Base-by-base conservation (phyloP, 2,329 filamentous ascomycete genomes). In the Exophiala oligosperma region DNA sequence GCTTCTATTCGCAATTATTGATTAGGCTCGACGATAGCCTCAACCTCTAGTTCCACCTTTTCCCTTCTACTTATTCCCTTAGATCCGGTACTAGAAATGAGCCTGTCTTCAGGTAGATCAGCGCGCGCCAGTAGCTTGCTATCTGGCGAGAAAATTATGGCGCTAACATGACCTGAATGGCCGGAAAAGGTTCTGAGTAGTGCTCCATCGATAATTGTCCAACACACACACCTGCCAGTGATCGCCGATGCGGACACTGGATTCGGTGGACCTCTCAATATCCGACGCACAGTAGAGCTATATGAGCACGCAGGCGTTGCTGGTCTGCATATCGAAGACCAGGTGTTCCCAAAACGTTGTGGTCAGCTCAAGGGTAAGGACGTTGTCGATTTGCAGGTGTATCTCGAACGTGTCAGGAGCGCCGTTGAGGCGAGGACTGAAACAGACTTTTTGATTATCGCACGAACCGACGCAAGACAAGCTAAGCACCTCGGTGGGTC, bases 171-270 rank as follows among this genome's bases (percentile, higher is more conserved):
- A n/a, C n/a, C n/a, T n/a, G n/a, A n/a, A n/a, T n/a, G n/a, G n/a
- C n/a, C n/a, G n/a, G n/a, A n/a, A n/a, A n/a, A n/a, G n/a, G n/a
- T n/a, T n/a, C n/a, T n/a, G n/a, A n/a, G n/a, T n/a, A n/a, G n/a
- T n/a, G n/a, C n/a, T n/a, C n/a, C n/a, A n/a, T n/a, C n/a, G n/a
- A 82, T 81, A 78, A 77, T 82, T 51, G 77, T 78, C 5, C 78
- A 76, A 49, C 73, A 78, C 32, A 76, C 77, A 0, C 70, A 71
- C 47, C 74, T 79, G 0, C 78, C 77, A 0, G 65, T 80, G 23
- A 70, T 80, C 62, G 77, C 71, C 0, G 77, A 80, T 62, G 77
- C 75, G 0, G 77, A 80, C 57, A 79, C 77, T 0, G 77, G 77
- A 3, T 79, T 79, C 51, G 77, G 77, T 4, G 73, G 75, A 43